phyloP scores from a whole-genome alignment of 192 early-diverging fungal genomes.

The Podila epicladia region DNA sequence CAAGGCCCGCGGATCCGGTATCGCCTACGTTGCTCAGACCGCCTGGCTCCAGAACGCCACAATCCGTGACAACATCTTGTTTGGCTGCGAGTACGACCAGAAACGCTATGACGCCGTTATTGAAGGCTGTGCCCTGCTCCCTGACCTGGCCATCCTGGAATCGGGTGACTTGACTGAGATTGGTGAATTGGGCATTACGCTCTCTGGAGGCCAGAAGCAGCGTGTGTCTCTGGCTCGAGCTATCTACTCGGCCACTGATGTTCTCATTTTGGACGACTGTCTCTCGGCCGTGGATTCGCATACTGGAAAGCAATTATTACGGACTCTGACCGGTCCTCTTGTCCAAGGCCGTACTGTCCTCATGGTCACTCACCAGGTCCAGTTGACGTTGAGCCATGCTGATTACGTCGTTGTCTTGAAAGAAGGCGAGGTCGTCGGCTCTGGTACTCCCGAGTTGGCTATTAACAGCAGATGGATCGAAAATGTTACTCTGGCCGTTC shows the following conservation, averaged over 20 bases:
- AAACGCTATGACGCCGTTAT: constrained; percentile 84
- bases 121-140: constrained; percentile 82
- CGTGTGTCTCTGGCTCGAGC: constrained; percentile 88
- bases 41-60: constrained; percentile 77
- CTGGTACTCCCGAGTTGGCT: constrained; percentile 60
- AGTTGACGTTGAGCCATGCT: constrained; percentile 67
- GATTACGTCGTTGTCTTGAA: constrained; percentile 66
- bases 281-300: constrained; percentile 96
- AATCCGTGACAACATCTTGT: constrained; percentile 84
- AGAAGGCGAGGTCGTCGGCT: constrained; percentile 63
- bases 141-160: constrained; percentile 86
- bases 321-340: constrained; percentile 78
- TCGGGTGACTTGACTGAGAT: constrained; percentile 94
- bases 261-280: constrained; percentile 87
- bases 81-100: constrained; percentile 79
- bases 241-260: constrained; percentile 74
- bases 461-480: constrained; percentile 55
- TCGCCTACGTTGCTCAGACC: constrained; percentile 89
- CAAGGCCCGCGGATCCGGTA: constrained; percentile 54
- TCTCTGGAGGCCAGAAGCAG: constrained; percentile 92
- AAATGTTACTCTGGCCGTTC: constrained; percentile 24
- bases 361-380: constrained; percentile 92
- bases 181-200: constrained; percentile 86
- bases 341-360: constrained; percentile 82
- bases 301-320: constrained; percentile 86